phyloP scores from a whole-genome alignment of 306 rosid genomes.

The Adenanthera pavonina region DNA sequence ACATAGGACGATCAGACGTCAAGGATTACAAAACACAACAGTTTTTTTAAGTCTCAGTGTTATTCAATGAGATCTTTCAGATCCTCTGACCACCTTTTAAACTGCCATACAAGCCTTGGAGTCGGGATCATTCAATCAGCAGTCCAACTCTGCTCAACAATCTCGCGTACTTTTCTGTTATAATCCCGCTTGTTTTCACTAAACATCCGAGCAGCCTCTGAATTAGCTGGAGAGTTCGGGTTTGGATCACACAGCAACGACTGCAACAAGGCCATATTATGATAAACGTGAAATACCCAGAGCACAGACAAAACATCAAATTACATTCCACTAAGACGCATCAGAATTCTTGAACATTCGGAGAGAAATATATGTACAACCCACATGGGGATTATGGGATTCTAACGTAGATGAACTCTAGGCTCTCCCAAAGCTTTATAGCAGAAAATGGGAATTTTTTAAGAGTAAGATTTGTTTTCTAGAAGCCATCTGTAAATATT shows the following conservation, averaged over 20 bases:
- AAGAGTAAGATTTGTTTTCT: background rate
- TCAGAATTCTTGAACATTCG: background rate
- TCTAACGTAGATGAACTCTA: background rate
- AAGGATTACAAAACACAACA: conserved; percentile 50
- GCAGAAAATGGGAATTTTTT: background rate
- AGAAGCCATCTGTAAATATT: background rate
- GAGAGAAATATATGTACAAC: background rate
- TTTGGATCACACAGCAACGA: conserved; percentile 98
- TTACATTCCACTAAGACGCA: background rate
- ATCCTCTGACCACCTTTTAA: conserved; percentile 47
- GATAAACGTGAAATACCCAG: background rate
- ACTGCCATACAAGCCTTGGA: conserved; percentile 39
- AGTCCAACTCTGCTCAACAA: conserved; percentile 99
- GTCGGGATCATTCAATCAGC: conserved; percentile 67
- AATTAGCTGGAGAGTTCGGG: conserved; percentile 97
- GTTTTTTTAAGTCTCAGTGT: conserved; percentile 49
- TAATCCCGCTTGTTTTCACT: conserved; percentile 97
- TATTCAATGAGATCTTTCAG: conserved; percentile 56
- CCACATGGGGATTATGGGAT: background rate
- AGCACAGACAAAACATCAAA: conserved; percentile 3
- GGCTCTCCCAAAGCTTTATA: background rate
- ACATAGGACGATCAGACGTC: conserved; percentile 42
- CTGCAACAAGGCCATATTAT: conserved; percentile 56
- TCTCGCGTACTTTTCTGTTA: conserved; percentile 85
- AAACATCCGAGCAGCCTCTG: conserved; percentile 98